A percentile compares a stretch with the other conserved stretches of the same genome.
Evolutionary conservation across 495 filamentous ascomycete species (phyloP).

Genomic region (Pseudevernia furfuracea): DNA sequence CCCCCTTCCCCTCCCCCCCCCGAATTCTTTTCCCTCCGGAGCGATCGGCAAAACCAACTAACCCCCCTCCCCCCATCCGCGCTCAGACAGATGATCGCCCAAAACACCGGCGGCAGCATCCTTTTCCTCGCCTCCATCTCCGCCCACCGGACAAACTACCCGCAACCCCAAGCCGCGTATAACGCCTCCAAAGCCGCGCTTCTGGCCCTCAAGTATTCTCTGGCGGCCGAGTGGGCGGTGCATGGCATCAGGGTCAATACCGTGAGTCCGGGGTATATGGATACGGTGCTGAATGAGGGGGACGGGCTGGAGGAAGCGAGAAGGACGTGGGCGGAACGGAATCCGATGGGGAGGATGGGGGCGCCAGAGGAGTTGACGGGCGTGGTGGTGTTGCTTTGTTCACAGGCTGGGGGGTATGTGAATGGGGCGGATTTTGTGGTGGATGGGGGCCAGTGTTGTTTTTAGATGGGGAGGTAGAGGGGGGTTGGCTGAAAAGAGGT

Average conservation of each 20-base stretch:
- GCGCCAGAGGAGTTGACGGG: conserved; percentile 57
- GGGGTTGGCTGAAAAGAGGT: background rate
- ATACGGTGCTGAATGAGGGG: conserved; percentile 69
- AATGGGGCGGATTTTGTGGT: conserved; percentile 55
- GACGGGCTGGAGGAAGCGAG: conserved; percentile 47
- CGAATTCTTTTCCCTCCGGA: background rate
- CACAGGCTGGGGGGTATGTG: conserved; percentile 57
- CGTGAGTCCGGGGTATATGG: conserved; percentile 70
- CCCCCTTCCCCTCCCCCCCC: background rate
- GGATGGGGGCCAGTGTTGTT: conserved; percentile 41
- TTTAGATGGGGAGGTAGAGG: conserved; percentile 9
- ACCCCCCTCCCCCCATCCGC: background rate
- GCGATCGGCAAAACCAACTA: too few relatives aligned
- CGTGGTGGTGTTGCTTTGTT: conserved; percentile 56
- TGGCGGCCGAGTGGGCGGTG: conserved; percentile 44
- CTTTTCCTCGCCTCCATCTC: conserved; percentile 59
- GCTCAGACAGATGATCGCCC: conserved; percentile 35
- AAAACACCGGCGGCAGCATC: conserved; percentile 47
- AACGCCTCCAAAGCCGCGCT: conserved; percentile 39
- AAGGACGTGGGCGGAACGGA: conserved; percentile 50
- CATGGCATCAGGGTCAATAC: conserved; percentile 62
- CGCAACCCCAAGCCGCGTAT: conserved; percentile 40
- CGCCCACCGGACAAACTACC: conserved; percentile 48
- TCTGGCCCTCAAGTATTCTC: conserved; percentile 29
- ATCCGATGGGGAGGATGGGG: conserved; percentile 66